Conservation (phyloP, 768 basidiomycete species). For the Russula virescens region DNA sequence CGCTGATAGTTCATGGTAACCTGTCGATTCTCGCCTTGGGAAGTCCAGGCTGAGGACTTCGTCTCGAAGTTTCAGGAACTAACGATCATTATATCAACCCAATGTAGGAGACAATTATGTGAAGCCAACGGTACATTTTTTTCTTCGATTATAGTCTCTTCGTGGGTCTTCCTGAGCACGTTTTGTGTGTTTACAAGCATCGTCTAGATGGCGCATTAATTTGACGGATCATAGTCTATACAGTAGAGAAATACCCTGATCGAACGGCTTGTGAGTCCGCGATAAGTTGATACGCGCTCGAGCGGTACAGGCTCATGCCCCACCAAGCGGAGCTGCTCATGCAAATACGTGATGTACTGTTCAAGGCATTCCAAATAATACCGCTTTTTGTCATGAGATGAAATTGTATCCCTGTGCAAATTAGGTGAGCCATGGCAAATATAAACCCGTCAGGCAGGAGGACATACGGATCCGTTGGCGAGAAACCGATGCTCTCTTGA, state of each 20-base stretch:
- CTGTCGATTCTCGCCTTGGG: constrained; percentile 3
- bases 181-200: constrained; percentile 68
- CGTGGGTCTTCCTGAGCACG: constrained; percentile 44
- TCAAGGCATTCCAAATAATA: constrained; percentile 70
- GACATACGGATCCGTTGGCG: constrained; percentile 57
- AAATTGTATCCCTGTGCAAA: constrained; percentile 54
- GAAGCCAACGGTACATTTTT: constrained; percentile 38
- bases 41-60: constrained; percentile 16
- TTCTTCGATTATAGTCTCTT: constrained; percentile 49
- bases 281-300: constrained; percentile 46
- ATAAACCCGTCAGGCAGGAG: background rate
- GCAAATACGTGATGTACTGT: constrained; percentile 61
- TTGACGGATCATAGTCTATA: background rate
- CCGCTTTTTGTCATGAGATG: constrained; percentile 73
- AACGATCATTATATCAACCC: background rate
- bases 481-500: constrained; percentile 50
- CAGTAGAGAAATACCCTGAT: constrained; percentile 45
- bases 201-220: constrained; percentile 38
- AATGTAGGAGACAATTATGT: background rate
- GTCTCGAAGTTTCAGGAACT: constrained; percentile 25
- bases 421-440: constrained; percentile 1
- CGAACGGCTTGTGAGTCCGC: constrained; percentile 56
- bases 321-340: constrained; percentile 51
- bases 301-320: constrained; percentile 43
- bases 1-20: constrained; percentile 5